Percentiles rank a stretch among this genome's conserved stretches.
Conservation (phyloP, 768 basidiomycete species). For the Boletellus ananiceps region DNA sequence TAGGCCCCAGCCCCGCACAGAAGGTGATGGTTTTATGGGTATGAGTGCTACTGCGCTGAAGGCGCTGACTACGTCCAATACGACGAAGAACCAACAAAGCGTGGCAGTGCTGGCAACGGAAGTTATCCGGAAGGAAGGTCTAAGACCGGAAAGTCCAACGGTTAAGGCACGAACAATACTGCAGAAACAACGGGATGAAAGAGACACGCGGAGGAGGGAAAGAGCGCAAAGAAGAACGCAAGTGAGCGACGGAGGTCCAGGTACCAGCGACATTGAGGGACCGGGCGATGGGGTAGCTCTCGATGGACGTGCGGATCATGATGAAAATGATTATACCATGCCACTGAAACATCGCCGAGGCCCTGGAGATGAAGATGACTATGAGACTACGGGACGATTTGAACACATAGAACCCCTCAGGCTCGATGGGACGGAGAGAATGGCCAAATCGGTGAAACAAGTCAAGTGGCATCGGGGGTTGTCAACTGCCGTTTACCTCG, state of each 20-base stretch:
- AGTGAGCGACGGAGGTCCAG: constrained; percentile 35
- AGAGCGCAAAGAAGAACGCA: constrained; percentile 60
- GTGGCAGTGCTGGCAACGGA: constrained; percentile 60
- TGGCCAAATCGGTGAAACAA: constrained; percentile 39
- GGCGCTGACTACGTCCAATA: constrained; percentile 69
- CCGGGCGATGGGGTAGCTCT: constrained; percentile 3
- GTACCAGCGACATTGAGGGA: constrained; percentile 29
- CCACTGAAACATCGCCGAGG: constrained; percentile 49
- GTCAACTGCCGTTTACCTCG: constrained; percentile 55
- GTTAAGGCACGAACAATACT: constrained; percentile 65
- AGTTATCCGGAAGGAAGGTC: constrained; percentile 64
- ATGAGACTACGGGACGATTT: constrained; percentile 56
- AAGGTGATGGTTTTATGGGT: constrained; percentile 49
- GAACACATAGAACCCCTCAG: constrained; percentile 40
- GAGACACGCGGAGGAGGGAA: constrained; percentile 46
- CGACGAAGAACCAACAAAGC: constrained; percentile 66
- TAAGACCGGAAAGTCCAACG: constrained; percentile 73
- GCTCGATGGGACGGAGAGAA: constrained; percentile 32
- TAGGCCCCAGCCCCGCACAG: constrained; percentile 33
- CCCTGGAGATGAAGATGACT: constrained; percentile 80
- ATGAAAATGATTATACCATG: constrained; percentile 26
- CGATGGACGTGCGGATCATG: constrained; percentile 11
- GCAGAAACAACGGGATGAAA: constrained; percentile 66
- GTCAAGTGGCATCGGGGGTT: constrained; percentile 79
- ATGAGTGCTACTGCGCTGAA: constrained; percentile 69